phyloP scores from a whole-genome alignment of 805 yeast genomes.

The Martiniozyma abietophila region DNA sequence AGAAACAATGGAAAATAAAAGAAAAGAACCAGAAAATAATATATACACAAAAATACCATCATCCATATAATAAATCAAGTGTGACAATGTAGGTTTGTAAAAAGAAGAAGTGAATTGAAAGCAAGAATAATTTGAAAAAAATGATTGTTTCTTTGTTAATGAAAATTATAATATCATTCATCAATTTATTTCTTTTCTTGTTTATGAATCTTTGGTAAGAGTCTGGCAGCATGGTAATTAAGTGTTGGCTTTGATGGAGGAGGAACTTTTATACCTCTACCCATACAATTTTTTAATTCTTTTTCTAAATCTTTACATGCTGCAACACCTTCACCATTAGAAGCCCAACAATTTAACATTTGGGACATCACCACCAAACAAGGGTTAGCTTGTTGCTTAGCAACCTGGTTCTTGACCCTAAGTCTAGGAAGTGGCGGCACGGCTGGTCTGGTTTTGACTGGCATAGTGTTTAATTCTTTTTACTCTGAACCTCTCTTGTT shows the following conservation, averaged over 20 bases:
- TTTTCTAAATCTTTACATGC: conserved; percentile 56
- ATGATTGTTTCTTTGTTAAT: too few species aligned
- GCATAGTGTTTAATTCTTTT: conserved; percentile 2
- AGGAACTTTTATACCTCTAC: conserved; percentile 24
- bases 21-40: too few species aligned
- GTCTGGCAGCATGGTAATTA: conserved; percentile 48
- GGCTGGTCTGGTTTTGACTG: conserved; percentile 15
- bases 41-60: too few species aligned
- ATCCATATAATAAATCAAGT: too few species aligned
- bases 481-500: too few species aligned
- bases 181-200: conserved; percentile 19
- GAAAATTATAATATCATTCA: too few species aligned
- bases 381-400: conserved; percentile 51
- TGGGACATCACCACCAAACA: conserved; percentile 79
- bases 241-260: conserved; percentile 36
- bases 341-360: conserved; percentile 90
- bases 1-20: too few species aligned
- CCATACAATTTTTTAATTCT: conserved; percentile 72
- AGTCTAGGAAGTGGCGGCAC: conserved; percentile 70
- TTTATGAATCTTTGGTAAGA: conserved; percentile 44
- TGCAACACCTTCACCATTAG: conserved; percentile 75
- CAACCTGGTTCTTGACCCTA: conserved; percentile 56
- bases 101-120: too few species aligned
- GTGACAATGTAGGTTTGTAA: too few species aligned
- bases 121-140: too few species aligned